Evolutionary conservation across 192 early-diverging fungal species (phyloP), one percentile per base, ranked within the genome.

Genomic region (Backusella westeae): DNA sequence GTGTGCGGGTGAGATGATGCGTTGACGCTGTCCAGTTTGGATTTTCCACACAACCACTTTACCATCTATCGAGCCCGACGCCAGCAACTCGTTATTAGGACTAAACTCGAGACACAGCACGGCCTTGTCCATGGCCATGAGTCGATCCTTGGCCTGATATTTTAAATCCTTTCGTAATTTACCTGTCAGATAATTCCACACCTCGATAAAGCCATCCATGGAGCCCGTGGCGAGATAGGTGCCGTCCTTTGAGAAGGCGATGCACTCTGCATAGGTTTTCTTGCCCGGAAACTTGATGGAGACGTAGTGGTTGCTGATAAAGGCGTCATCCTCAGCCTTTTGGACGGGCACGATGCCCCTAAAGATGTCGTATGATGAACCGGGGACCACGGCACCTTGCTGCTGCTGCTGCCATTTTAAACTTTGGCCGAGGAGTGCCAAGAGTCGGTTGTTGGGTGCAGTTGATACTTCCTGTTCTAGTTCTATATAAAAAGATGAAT

Each of bases 161-260:
- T 91, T 88, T 29, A 99, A 83, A 84, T 97, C 96, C 68, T 85
- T 92, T 36, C 95, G 84, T 23, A 96, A 85, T 78, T 97, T 99
- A 1, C 95, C 96, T 1, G 96, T 97, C 71, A 94, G 85, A 72
- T 90, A 93, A 75, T 97, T 96, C 96, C 95, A 99, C 15, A 99
- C 80, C 83, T 99, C 98, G 77, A 99, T 94, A 81, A 98, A 95
- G 1, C 98, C 98, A 86, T 98, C 98, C 42, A 89, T 83, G 66
- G 91, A 93, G 34, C 98, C 98, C 23, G 96, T 97, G 6, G 87
- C 95, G 19, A 99, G 78, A 44, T 87, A 93, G 63, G 93, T 90
- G 8, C 96, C 94, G 71, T 94, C 91, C 3, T 93, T 90, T 0
- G 96, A 96, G 78, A 98, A 98, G 35, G 86, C 88, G 2, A 88